Base-by-base conservation (phyloP, 1,284 basidiomycete species). In the Marasmius oreades region DNA sequence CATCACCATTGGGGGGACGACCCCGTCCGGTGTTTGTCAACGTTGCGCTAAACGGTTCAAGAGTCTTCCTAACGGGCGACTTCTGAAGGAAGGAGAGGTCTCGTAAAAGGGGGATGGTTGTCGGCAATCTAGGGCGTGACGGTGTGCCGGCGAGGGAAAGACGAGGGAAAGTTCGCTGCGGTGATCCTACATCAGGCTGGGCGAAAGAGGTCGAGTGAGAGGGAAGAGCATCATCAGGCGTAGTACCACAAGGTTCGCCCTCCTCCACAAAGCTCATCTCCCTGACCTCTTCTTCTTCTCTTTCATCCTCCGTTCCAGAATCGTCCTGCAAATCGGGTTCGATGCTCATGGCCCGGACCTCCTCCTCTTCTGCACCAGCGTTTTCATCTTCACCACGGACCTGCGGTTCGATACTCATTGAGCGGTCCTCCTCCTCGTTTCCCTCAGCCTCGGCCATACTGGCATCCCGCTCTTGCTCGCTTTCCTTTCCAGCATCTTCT, bases 231-330 rank as follows among this genome's bases (percentile, higher is more conserved):
- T 20, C n/a, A n/a, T 5, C 39, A n/a, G 16, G 39, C 20, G 14
- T 5, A 42, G 20, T 42, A 42, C 20, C 39, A 6, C 39, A 7
- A 16, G 16, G 39, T 2, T 42, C 14, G 5, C 16, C 5, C n/a
- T 37, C 39, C 39, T 42, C 39, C 5, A 42, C 20, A 16, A 14
- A 42, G 20, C 73, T 75, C 61, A 75, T 71, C 59, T 73, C 65
- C 16, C 73, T 71, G 24, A 73, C 70, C 55, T 76, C 65, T 2
- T 61, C 66, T 42, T 69, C 70, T 37, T 73, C 70, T 24, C 73
- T 70, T 7, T 70, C 70, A 3, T 71, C 64, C 1, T 50, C 55
- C 43, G 59, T 52, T 51, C 33, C 59, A 12, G 58, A 52, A 24
- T 59, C 61, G 34, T 61, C 59, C 55, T 37, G 51, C 22, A 36